Conservation (phyloP, 805 yeast species). For the Peterozyma xylosa region DNA sequence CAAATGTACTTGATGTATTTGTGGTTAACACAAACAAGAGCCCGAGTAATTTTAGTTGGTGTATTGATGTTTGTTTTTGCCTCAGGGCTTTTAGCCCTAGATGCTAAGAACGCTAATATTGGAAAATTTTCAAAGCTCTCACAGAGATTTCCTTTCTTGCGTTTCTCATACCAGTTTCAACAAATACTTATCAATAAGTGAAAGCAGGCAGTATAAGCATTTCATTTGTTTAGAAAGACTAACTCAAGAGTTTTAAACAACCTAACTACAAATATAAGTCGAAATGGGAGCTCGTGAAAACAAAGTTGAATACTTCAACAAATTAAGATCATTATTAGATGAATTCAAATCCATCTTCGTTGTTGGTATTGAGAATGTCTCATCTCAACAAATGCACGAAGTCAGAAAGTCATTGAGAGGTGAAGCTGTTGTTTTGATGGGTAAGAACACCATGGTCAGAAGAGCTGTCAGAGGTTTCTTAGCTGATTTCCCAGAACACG, state of each 20-base stretch:
- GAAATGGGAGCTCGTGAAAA: constrained; percentile 99
- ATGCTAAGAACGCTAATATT: no score
- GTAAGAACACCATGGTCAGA: constrained; percentile 99
- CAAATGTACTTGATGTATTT: no score
- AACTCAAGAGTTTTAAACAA: constrained; percentile 53
- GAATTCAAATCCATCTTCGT: constrained; percentile 97
- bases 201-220: background rate
- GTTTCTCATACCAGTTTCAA: no score
- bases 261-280: constrained; percentile 74
- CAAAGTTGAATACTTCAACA: constrained; percentile 91
- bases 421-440: constrained; percentile 94
- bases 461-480: constrained; percentile 98
- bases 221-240: constrained; percentile 25
- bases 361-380: constrained; percentile 99
- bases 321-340: constrained; percentile 90
- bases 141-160: no score
- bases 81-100: no score
- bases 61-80: no score
- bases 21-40: no score
- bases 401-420: constrained; percentile 95
- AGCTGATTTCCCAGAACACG: constrained; percentile 90
- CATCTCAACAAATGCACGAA: constrained; percentile 99
- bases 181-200: no score
- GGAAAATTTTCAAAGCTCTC: no score
- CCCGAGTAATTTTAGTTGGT: no score